These are phyloP conservation scores for Murraya paniculata DNA, from an alignment of 345 rosid genomes.

Conservation along the genomic window DNA sequence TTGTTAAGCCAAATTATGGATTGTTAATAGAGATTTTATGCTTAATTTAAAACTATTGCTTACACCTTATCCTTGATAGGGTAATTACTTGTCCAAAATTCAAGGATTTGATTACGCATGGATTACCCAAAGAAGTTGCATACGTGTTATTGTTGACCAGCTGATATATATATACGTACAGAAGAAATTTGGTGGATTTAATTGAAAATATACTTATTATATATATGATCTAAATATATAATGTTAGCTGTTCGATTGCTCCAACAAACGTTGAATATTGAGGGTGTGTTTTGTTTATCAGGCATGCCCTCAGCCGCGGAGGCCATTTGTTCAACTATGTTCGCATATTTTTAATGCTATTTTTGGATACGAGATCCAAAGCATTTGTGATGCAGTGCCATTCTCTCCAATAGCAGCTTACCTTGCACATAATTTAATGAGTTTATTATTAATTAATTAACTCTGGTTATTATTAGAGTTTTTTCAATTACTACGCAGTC, in stretches of 20 bases:
- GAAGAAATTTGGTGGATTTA: constrained; percentile 10
- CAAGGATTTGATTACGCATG: constrained; percentile 26
- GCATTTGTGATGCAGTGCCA: background rate
- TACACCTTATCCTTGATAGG: constrained; percentile 14
- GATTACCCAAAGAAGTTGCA: constrained; percentile 26
- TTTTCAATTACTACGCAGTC: no score
- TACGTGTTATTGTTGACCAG: constrained; percentile 28
- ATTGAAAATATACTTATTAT: background rate
- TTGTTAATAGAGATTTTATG: background rate
- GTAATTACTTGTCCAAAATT: constrained; percentile 27
- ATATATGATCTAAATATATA: background rate
- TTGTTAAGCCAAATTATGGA: background rate
- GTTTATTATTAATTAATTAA: background rate
- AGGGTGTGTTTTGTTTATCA: background rate
- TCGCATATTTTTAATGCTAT: constrained; percentile 3
- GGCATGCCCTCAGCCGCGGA: background rate
- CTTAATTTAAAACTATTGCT: constrained; percentile 9
- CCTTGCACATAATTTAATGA: background rate
- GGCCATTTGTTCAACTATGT: background rate
- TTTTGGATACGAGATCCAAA: constrained; percentile 26
- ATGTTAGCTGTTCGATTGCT: constrained; percentile 16
- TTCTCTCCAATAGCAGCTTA: constrained; percentile 1
- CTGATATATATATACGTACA: background rate
- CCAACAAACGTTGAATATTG: constrained; percentile 15
- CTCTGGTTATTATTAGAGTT: background rate